Percentiles rank a stretch among this genome's conserved stretches.
These are phyloP conservation scores for Avena eriantha DNA, from an alignment of 176 grass and related monocot genomes.

Conservation along the genomic window DNA sequence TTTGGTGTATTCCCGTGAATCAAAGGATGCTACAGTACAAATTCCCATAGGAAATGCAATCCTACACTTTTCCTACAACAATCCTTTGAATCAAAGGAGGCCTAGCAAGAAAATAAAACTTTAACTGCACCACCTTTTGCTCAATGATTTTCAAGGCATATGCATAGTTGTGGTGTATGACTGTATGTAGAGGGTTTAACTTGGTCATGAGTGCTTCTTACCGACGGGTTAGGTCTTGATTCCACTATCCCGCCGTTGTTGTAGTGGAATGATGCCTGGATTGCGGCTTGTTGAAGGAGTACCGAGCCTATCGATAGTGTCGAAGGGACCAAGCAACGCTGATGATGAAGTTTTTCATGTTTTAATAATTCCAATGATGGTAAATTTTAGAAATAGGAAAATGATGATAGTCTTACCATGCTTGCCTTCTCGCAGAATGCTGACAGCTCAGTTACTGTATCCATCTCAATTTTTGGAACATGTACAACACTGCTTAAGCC, in stretches of 20 bases:
- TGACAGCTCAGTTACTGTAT: constrained; percentile 72
- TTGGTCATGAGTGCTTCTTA: constrained; percentile 22
- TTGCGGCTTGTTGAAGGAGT: constrained; percentile 91
- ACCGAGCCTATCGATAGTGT: constrained; percentile 87
- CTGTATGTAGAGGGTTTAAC: not conserved
- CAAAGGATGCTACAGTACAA: too few species aligned
- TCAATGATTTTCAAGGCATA: not conserved
- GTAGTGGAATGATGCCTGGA: constrained; percentile 96
- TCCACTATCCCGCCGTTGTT: constrained; percentile 66
- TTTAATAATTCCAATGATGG: too few species aligned
- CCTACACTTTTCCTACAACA: too few species aligned
- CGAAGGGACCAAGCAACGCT: constrained; percentile 80
- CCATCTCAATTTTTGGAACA: constrained; percentile 72
- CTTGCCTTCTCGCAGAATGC: constrained; percentile 88
- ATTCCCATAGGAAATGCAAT: too few species aligned
- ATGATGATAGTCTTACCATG: constrained; percentile 63
- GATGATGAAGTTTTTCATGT: too few species aligned
- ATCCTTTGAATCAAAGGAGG: too few species aligned
- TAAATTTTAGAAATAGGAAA: too few species aligned
- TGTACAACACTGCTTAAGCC: constrained; percentile 85
- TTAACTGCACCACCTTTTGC: not conserved
- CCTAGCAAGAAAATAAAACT: too few species aligned
- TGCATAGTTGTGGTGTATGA: not conserved
- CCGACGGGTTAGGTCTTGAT: constrained; percentile 59
- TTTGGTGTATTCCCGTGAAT: too few species aligned